Conservation (phyloP, 768 basidiomycete genomes). For the Tricholoma saponaceum region DNA sequence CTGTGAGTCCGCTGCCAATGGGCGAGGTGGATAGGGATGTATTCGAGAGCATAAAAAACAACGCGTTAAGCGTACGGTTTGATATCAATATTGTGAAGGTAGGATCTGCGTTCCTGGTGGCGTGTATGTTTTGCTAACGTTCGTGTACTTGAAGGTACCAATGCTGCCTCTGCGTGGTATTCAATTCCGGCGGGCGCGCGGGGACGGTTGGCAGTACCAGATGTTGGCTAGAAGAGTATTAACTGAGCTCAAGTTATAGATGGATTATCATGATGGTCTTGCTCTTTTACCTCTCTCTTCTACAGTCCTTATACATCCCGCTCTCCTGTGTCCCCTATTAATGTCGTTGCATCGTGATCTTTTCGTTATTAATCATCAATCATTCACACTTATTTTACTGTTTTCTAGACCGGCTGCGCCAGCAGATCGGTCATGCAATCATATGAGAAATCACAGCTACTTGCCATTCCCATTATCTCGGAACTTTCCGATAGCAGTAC, state of each 20-base stretch:
- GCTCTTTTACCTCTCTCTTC: constrained; percentile 9
- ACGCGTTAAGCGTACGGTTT: constrained; percentile 85
- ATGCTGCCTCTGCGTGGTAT: constrained; percentile 94
- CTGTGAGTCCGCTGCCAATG: constrained; percentile 55
- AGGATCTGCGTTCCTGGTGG: neutral
- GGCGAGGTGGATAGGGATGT: constrained; percentile 64
- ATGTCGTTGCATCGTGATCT: neutral
- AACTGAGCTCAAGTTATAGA: constrained; percentile 82
- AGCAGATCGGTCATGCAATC: too few relatives aligned
- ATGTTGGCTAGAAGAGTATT: constrained; percentile 88
- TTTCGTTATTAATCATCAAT: constrained; percentile 1
- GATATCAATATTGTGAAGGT: constrained; percentile 98
- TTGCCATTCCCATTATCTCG: too few relatives aligned
- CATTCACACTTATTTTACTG: constrained; percentile 1
- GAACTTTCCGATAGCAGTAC: too few relatives aligned
- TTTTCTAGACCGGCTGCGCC: too few relatives aligned
- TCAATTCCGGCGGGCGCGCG: constrained; percentile 87
- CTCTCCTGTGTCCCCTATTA: neutral
- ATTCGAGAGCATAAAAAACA: constrained; percentile 72
- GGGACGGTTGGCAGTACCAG: constrained; percentile 97
- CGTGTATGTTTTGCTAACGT: neutral
- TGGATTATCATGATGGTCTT: constrained; percentile 10
- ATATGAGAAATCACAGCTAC: too few relatives aligned
- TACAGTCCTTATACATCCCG: neutral
- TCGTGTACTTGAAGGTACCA: constrained; percentile 60